Conservation (phyloP, 805 yeast species). For the Hanseniaspora meyeri region DNA sequence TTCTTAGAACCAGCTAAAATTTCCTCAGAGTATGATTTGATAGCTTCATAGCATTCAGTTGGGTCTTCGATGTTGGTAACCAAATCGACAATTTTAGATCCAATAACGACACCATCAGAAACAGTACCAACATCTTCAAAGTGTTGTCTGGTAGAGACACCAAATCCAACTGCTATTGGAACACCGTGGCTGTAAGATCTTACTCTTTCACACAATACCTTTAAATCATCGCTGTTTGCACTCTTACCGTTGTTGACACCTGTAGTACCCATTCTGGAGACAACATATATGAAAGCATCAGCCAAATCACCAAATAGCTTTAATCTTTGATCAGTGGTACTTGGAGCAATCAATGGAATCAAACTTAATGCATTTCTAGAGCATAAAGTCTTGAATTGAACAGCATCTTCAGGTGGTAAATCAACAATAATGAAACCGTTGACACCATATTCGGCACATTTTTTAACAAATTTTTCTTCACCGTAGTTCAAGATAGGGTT, state of each 20-base stretch:
- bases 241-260: slow-evolving; percentile 56
- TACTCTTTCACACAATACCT: slow-evolving; percentile 59
- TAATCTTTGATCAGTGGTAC: slow-evolving; percentile 84
- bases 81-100: slow-evolving; percentile 66
- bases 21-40: slow-evolving; percentile 52
- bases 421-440: slow-evolving; percentile 92
- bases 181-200: slow-evolving; percentile 61
- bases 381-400: slow-evolving; percentile 67
- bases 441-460: slow-evolving; percentile 79
- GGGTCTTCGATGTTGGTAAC: slow-evolving; percentile 46
- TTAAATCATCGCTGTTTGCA: slow-evolving; percentile 46
- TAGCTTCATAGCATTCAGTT: slow-evolving; percentile 49
- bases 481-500: slow-evolving; percentile 87
- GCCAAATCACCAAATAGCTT: slow-evolving; percentile 61
- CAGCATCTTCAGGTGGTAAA: slow-evolving; percentile 95
- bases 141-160: slow-evolving; percentile 89
- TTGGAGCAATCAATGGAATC: slow-evolving; percentile 92
- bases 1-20: slow-evolving; percentile 50
- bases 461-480: slow-evolving; percentile 67
- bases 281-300: slow-evolving; percentile 91
- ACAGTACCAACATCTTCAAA: slow-evolving; percentile 61
- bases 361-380: slow-evolving; percentile 59
- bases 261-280: slow-evolving; percentile 95
- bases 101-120: slow-evolving; percentile 95
- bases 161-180: slow-evolving; percentile 93